Evolutionary conservation across 345 rosid genomes (phyloP).

Genomic region (thale cress (Arabidopsis thaliana)): DNA sequence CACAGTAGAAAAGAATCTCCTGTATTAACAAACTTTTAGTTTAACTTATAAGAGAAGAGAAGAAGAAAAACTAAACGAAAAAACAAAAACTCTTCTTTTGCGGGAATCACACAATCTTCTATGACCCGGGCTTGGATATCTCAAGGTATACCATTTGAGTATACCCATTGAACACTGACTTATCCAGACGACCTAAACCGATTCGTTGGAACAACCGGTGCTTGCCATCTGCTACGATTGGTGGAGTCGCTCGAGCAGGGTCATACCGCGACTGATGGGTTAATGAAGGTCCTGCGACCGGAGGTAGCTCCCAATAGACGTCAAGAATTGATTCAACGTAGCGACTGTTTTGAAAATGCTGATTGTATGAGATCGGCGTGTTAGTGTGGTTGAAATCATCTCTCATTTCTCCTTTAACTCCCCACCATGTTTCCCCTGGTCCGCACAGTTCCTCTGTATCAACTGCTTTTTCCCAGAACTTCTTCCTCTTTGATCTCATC

Average conservation of each 20-base stretch:
- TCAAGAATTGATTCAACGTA: slow-evolving; percentile 86
- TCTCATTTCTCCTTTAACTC: slow-evolving; percentile 87
- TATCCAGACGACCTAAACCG: slow-evolving; percentile 73
- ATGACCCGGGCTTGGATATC: slow-evolving; percentile 67
- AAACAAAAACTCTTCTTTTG: slow-evolving; percentile 41
- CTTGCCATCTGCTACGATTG: slow-evolving; percentile 90
- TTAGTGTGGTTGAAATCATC: slow-evolving; percentile 92
- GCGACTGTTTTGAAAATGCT: slow-evolving; percentile 88
- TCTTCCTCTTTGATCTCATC: slow-evolving; percentile 75
- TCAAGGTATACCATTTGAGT: slow-evolving; percentile 96
- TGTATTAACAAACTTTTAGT: slow-evolving; percentile 36
- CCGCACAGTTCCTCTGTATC: slow-evolving; percentile 84
- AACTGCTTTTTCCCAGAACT: slow-evolving; percentile 97
- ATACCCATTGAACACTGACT: slow-evolving; percentile 89
- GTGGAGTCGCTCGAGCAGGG: slow-evolving; percentile 77
- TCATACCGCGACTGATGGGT: slow-evolving; percentile 94
- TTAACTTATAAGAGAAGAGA: not conserved
- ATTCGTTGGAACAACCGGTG: slow-evolving; percentile 74
- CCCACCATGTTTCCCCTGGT: slow-evolving; percentile 93
- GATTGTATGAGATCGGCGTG: slow-evolving; percentile 59
- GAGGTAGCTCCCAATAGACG: slow-evolving; percentile 96
- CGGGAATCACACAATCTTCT: slow-evolving; percentile 31
- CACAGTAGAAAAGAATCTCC: not conserved
- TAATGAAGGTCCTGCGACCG: slow-evolving; percentile 95
- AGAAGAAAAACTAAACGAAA: slow-evolving; percentile 11